Evolutionary conservation across 2,329 filamentous ascomycete genomes (phyloP).

Genomic region (Xylariaceae sp.): DNA sequence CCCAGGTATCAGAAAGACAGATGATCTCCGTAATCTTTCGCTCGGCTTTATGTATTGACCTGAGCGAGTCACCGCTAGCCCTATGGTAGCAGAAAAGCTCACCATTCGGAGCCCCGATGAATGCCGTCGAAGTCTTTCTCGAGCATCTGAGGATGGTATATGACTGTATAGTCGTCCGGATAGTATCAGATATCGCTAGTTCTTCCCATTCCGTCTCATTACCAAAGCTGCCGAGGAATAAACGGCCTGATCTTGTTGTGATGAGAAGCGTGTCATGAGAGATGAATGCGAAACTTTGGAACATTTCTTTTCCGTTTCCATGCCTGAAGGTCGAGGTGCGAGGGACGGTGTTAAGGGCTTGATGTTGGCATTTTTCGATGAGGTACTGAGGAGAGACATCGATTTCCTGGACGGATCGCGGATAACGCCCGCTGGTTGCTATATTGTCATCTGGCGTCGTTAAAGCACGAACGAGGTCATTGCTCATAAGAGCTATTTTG

Average conservation of each 20-base stretch:
- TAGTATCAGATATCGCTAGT: conserved; percentile 32
- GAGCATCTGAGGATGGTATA: conserved; percentile 45
- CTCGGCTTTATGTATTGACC: conserved; percentile 35
- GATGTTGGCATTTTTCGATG: conserved; percentile 15
- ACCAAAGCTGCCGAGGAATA: conserved; percentile 44
- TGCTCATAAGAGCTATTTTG: conserved; percentile 47
- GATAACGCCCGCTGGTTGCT: not conserved
- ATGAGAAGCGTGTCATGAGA: conserved; percentile 47
- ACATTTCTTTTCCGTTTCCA: conserved; percentile 39
- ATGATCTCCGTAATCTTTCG: conserved; percentile 50
- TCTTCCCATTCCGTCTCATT: conserved; percentile 38
- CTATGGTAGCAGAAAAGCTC: conserved; percentile 42
- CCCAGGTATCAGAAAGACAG: conserved; percentile 30
- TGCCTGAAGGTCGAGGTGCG: conserved; percentile 20
- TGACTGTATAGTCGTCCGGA: conserved; percentile 37
- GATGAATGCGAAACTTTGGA: conserved; percentile 61
- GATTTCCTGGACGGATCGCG: conserved; percentile 13
- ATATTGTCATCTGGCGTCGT: not conserved
- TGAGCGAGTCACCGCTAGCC: conserved; percentile 24
- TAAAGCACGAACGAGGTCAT: not conserved
- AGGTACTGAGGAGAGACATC: conserved; percentile 21
- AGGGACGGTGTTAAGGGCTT: not conserved
- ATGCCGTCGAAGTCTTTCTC: conserved; percentile 32
- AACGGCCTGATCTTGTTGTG: conserved; percentile 54
- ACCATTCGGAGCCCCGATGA: conserved; percentile 47